Percentiles rank a stretch among this genome's conserved stretches.
Evolutionary conservation across 2,329 filamentous ascomycete species (phyloP).

Genomic region (Botrytis cinerea): DNA sequence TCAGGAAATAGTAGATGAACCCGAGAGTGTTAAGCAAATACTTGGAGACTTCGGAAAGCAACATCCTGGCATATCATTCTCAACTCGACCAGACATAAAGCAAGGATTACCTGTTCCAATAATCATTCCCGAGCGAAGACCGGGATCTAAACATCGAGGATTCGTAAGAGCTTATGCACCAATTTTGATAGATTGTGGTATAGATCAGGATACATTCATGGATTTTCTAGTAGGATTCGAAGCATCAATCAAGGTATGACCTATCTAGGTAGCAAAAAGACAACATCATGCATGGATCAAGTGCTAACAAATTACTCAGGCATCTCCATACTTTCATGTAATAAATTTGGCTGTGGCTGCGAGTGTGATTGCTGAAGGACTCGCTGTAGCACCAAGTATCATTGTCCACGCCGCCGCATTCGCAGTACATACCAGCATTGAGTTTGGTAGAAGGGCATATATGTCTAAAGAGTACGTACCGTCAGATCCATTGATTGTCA

Average conservation of each 20-base stretch:
- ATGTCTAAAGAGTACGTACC: conserved; percentile 36
- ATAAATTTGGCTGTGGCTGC: conserved; percentile 44
- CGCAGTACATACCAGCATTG: conserved; percentile 20
- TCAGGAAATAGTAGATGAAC: neutral
- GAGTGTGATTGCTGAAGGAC: conserved; percentile 37
- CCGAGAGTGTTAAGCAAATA: conserved; percentile 14
- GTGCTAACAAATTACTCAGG: conserved; percentile 42
- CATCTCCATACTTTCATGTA: conserved; percentile 44
- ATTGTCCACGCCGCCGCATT: conserved; percentile 38
- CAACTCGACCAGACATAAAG: neutral
- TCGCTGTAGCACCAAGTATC: conserved; percentile 42
- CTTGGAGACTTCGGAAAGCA: neutral
- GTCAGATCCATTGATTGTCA: conserved; percentile 45
- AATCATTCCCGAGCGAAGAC: conserved; percentile 54
- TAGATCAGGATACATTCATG: conserved; percentile 52
- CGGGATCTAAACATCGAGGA: conserved; percentile 50
- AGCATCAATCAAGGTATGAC: conserved; percentile 15
- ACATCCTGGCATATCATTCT: neutral
- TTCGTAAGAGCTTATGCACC: conserved; percentile 57
- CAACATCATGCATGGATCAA: neutral
- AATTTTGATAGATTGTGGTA: conserved; percentile 47
- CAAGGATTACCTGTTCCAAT: conserved; percentile 47
- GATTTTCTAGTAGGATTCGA: conserved; percentile 52
- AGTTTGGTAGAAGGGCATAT: conserved; percentile 20
- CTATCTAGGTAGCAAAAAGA: neutral